Conservation (phyloP, 306 rosid genomes). For the Geum urbanum region DNA sequence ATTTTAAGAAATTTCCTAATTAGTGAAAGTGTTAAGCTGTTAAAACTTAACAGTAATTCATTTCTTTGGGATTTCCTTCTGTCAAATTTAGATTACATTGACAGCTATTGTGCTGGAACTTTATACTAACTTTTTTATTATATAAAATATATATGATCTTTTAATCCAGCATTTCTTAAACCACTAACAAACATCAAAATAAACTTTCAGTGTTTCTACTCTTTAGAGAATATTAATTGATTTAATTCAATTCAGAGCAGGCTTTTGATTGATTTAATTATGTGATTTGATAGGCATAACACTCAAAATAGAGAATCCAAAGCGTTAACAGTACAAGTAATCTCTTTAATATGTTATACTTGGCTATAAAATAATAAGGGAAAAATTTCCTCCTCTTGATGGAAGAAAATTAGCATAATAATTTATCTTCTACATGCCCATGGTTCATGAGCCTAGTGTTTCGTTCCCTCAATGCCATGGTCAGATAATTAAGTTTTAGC, state of each 20-base stretch:
- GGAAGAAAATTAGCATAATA: background rate
- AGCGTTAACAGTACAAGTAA: background rate
- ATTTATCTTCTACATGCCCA: background rate
- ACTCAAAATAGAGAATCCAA: too few relatives aligned
- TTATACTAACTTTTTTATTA: background rate
- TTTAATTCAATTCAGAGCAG: background rate
- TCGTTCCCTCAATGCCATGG: background rate
- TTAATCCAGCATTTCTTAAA: background rate
- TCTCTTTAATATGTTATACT: background rate
- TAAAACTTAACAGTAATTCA: background rate
- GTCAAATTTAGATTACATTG: background rate
- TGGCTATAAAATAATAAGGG: background rate
- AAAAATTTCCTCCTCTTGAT: background rate
- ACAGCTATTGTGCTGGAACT: background rate
- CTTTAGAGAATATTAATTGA: background rate
- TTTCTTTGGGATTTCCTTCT: background rate
- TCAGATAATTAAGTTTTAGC: background rate
- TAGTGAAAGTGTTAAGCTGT: background rate
- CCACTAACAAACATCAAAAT: background rate
- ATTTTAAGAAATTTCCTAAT: background rate
- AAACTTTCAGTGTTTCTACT: background rate
- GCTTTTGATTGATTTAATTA: background rate
- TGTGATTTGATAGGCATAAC: background rate
- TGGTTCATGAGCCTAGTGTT: background rate
- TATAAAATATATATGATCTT: background rate